Evolutionary conservation across 1,284 basidiomycete species (phyloP), one percentile per base, ranked within the genome.

Genomic region (Afroboletus lepidellus): DNA sequence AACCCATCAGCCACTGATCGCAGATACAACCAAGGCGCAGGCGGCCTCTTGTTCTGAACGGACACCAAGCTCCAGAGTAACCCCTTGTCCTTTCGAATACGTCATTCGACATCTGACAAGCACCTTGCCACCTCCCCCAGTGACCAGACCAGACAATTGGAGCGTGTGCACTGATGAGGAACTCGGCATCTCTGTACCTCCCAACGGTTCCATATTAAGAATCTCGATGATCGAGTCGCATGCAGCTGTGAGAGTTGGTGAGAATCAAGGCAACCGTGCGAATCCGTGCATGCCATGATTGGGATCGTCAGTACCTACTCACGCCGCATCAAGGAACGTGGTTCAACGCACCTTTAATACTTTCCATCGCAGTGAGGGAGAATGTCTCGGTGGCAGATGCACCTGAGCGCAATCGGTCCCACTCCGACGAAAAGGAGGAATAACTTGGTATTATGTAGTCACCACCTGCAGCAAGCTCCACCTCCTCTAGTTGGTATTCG

Each of bases 401-500:
- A 33, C 84, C 88, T 13, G 80, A 77, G 42, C 84, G 84, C 66
- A 99, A 69, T 62, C 92, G 84, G 66, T 98, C 96, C 97, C 97
- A 99, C 74, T 99, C 96, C 46, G 87, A 81, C 46, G 83, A 80
- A 72, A 99, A 99, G 32, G 91, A 91, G 37, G 85, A 86, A 67
- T 98, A 98, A 58, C 83, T 93, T 16, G 94, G 94, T 44, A 94
- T 78, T 65, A 99, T 92, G 72, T 98, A 99, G 73, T 94, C 92
- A 53, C 94, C 92, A 27, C 87, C 86, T 5, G 92, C 93, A 51
- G 87, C 87, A 44, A 99, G 76, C 67, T 98, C 97, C 51, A 98
- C 83, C 60, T 98, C 97, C 72, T 98, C 96, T 38, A 98, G 79
- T 71, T 94, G 91, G 74, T 99, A 99, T 72, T 99, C 96, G 76